Conservation (phyloP, 129 eudicot species). For the Flaveria ramosissima region DNA sequence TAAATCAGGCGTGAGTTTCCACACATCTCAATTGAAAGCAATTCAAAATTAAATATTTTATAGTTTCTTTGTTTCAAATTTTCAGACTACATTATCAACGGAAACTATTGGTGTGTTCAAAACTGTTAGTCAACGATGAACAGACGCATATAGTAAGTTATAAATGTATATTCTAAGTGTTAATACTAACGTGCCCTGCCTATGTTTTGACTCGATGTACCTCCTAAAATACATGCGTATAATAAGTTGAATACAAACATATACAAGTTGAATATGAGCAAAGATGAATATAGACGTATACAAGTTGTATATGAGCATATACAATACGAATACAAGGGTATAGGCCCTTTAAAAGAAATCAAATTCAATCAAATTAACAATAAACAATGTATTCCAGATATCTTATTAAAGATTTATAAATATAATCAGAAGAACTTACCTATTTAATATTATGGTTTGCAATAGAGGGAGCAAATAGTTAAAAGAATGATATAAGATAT, state of each 20-base stretch:
- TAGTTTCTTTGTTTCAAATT: neutral
- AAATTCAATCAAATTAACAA: no score
- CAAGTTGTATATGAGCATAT: no score
- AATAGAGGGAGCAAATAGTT: neutral
- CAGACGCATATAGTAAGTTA: neutral
- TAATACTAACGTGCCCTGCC: no score
- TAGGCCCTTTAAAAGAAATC: no score
- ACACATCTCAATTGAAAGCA: neutral
- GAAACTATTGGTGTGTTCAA: neutral
- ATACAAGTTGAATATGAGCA: no score
- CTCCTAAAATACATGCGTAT: no score
- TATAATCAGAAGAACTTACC: neutral
- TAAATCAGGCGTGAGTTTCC: slow-evolving; percentile 24
- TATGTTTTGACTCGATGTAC: no score
- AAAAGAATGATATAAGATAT: neutral
- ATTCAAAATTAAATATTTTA: neutral
- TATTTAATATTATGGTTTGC: slow-evolving; percentile 1
- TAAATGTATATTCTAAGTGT: no score
- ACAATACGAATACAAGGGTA: no score
- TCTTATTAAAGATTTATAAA: neutral
- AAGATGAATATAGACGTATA: no score
- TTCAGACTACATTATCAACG: neutral
- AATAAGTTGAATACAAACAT: no score
- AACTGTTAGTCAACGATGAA: slow-evolving; percentile 3
- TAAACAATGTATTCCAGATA: slow-evolving; percentile 7